phyloP scores from a whole-genome alignment of 2,329 filamentous ascomycete genomes.

The Anisogramma anomala region DNA sequence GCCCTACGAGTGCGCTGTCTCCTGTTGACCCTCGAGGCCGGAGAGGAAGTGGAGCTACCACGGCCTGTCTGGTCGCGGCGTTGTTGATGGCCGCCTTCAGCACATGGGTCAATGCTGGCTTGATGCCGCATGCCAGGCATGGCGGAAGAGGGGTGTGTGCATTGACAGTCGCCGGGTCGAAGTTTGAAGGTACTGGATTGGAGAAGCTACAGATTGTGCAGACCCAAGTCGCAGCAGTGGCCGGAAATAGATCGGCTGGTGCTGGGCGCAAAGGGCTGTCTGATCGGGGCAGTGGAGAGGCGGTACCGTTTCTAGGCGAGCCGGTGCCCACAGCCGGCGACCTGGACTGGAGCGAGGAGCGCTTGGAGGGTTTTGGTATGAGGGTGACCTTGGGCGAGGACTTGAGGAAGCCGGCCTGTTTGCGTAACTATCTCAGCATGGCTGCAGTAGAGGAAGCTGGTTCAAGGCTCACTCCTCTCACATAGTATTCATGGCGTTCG shows the following conservation, averaged over 20 bases:
- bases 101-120: constrained; percentile 70
- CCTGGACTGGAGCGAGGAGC: constrained; percentile 45
- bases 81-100: constrained; percentile 78
- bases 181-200: constrained; percentile 85
- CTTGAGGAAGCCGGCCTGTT: constrained; percentile 77
- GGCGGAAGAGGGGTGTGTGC: constrained; percentile 71
- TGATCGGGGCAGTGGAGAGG: constrained; percentile 34
- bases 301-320: constrained; percentile 32
- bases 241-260: constrained; percentile 34
- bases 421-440: constrained; percentile 16
- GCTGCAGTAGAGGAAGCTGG: not conserved
- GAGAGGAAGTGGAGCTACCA: constrained; percentile 21
- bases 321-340: constrained; percentile 35
- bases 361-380: constrained; percentile 67
- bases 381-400: constrained; percentile 90
- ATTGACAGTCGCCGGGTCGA: constrained; percentile 73
- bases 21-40: constrained; percentile 17
- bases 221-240: constrained; percentile 71
- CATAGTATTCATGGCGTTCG: constrained; percentile 82
- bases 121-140: constrained; percentile 88
- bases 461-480: constrained; percentile 29
- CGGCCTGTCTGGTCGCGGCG: constrained; percentile 44
- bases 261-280: constrained; percentile 32
- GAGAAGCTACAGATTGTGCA: constrained; percentile 94
- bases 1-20: constrained; percentile 10